Base-by-base conservation (phyloP, 306 rosid species). In the Prunus kanzakura region DNA sequence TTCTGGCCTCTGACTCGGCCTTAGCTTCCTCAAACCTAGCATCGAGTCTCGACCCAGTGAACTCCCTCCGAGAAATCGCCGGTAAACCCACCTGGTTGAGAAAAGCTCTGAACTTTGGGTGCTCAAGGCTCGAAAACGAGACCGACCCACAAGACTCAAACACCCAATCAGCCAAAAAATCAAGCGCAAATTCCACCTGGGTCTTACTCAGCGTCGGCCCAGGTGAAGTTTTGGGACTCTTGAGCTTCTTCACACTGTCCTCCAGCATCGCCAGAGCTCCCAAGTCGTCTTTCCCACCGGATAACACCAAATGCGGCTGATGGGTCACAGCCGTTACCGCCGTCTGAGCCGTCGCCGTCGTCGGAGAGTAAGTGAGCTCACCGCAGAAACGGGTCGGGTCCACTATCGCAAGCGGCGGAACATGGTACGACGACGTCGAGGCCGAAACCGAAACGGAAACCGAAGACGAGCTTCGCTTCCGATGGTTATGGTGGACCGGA, bases 181-280 rank as follows among this genome's bases (percentile, higher is more conserved):
- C 97, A 18, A 94, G 46, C 1, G 98, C 98, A 58, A 75, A 77
- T 10, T 94, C 93, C 45, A 87, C 83, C 78, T 88, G 98, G 13
- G 67, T 57, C 83, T 90, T 92, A 70, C 83, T 83, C 43, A 94
- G 89, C 46, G 84, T 77, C 46, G 89, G 88, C 25, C 97, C 93
- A 2, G 93, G 96, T 6, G 96, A 91, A 13, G 97, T 86, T 63
- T 94, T 91, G 1, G 98, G 98, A 79, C 98, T 94, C 82, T 91
- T 94, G 4, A 94, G 85, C 91, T 89, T 94, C 91, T 94, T 94
- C 78, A 94, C 97, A 76, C 97, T 94, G 66, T 91, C 97, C 64
- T 91, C 96, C 83, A 94, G 74, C 98, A 94, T 90, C 72, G 98
- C 98, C 82, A 91, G 77, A 35, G 98, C 90, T 8, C 91, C 97